Percentiles rank a stretch among this genome's conserved stretches.
phyloP scores from a whole-genome alignment of 2,329 filamentous ascomycete species.

The Calonectria honghensis region DNA sequence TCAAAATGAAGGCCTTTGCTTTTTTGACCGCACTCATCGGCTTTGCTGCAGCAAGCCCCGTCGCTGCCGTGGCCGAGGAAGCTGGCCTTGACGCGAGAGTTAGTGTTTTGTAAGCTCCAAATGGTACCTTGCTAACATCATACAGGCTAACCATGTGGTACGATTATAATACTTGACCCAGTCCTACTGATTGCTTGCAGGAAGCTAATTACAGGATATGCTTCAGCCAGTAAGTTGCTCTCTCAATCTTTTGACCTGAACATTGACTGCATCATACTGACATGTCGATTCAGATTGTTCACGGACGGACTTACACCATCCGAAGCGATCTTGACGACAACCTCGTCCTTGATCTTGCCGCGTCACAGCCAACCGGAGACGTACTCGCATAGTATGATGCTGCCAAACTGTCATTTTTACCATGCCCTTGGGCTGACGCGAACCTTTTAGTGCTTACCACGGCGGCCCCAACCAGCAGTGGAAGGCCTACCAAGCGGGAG shows the following conservation, averaged over 20 bases:
- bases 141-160: background rate
- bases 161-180: background rate
- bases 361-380: background rate
- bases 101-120: background rate
- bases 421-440: background rate
- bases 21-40: background rate
- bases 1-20: slow-evolving; percentile 6
- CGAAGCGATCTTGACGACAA: background rate
- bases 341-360: background rate
- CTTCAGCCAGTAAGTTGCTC: background rate
- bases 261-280: background rate
- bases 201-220: background rate
- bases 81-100: background rate
- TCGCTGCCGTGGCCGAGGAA: background rate
- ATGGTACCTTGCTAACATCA: background rate
- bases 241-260: background rate
- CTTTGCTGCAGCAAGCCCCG: background rate
- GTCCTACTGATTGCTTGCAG: background rate
- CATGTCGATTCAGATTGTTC: background rate
- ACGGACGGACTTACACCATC: background rate
- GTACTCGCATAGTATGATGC: background rate
- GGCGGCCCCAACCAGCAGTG: background rate
- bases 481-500: background rate
- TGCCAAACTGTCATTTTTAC: background rate
- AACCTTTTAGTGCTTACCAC: background rate